Conservation (phyloP, 352 stramenopile species). For the Pythium rhizo-oryzae region DNA sequence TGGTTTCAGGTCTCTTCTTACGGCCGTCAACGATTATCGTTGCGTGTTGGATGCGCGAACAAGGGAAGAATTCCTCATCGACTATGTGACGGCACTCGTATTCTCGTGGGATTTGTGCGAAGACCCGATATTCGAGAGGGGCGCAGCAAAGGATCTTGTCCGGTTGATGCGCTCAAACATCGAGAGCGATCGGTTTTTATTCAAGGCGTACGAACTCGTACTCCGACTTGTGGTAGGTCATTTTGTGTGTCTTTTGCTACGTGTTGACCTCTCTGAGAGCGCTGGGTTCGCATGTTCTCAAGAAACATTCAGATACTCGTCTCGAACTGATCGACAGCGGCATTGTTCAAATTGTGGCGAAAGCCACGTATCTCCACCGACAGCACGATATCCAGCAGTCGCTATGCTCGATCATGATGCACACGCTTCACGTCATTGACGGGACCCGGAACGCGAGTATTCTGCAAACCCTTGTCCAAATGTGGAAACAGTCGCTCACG, state of each 20-base stretch:
- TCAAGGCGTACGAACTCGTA: conserved; percentile 3
- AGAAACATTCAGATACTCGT: conserved; percentile 7
- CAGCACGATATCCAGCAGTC: neutral
- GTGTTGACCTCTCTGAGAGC: neutral
- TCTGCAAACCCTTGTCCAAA: conserved; percentile 22
- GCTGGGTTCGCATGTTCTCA: neutral
- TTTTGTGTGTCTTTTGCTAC: neutral
- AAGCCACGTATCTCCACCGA: conserved; percentile 21
- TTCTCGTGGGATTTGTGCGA: conserved; percentile 1
- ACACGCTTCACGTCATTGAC: conserved; percentile 14
- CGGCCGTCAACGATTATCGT: neutral
- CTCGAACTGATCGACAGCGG: conserved; percentile 21
- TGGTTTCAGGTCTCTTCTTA: neutral
- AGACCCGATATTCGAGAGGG: neutral
- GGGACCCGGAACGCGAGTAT: conserved; percentile 17
- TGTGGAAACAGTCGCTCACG: conserved; percentile 29
- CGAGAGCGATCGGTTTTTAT: neutral
- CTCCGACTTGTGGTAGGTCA: neutral
- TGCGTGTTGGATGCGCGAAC: neutral
- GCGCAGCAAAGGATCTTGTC: conserved; percentile 18
- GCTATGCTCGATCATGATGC: conserved; percentile 12
- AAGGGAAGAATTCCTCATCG: neutral
- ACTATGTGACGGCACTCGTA: conserved; percentile 11
- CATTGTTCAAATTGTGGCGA: conserved; percentile 22
- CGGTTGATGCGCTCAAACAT: conserved; percentile 15